These are phyloP conservation scores for Phytophthora cryptogea DNA, from an alignment of 352 stramenopile species.

Conservation along the genomic window DNA sequence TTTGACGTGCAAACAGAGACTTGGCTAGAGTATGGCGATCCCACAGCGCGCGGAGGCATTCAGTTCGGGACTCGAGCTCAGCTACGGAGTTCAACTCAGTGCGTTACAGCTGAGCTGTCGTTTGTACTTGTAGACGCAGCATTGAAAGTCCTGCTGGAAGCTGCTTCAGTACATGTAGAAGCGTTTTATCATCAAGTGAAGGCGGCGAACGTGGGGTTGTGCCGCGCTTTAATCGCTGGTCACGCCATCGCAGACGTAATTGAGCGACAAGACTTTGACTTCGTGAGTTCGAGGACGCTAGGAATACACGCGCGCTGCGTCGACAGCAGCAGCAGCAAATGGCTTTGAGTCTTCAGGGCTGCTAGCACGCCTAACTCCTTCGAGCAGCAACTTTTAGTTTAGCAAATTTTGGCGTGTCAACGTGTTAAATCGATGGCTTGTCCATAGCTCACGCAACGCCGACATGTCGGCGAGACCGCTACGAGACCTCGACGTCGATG, in stretches of 20 bases:
- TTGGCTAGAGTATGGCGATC: neutral
- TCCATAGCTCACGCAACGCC: neutral
- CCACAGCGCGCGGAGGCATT: constrained; percentile 3
- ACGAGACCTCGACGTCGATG: too few species aligned
- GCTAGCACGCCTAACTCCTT: too few species aligned
- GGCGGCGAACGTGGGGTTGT: neutral
- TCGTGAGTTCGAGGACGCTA: neutral
- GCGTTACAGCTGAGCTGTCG: neutral
- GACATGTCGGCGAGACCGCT: neutral
- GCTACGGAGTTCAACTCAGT: neutral
- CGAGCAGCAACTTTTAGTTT: too few species aligned
- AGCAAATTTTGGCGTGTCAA: too few species aligned
- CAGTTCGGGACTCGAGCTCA: neutral
- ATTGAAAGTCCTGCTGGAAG: too few species aligned
- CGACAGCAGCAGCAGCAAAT: neutral
- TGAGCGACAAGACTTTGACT: neutral
- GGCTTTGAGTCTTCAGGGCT: too few species aligned
- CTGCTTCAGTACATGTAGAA: neutral
- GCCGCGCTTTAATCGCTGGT: neutral
- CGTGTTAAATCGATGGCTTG: too few species aligned
- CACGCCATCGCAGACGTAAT: neutral
- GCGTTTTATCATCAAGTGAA: neutral
- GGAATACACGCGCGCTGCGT: neutral
- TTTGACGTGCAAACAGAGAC: neutral
- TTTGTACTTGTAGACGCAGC: too few species aligned